Base-by-base conservation (phyloP, 2,329 filamentous ascomycete genomes). In the Penicillium sclerotiorum region DNA sequence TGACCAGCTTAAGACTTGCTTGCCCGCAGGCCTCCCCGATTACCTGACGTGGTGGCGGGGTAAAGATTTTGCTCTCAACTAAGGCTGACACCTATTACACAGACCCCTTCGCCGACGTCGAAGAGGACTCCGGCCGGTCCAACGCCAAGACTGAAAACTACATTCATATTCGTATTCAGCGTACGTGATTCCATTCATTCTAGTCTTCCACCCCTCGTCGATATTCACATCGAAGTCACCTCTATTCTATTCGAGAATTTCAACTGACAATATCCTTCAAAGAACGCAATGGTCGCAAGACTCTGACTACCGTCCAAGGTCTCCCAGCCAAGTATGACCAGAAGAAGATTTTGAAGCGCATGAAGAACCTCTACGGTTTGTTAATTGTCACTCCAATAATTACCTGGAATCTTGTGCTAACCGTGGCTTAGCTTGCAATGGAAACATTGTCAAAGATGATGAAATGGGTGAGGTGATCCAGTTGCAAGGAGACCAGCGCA, bases 31-130 rank as follows among this genome's bases (percentile, higher is more conserved):
- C n/a, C n/a, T n/a, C n/a, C n/a, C n/a, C n/a, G n/a, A n/a, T n/a
- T n/a, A n/a, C 30, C 27, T 11, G 36, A 11, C 20, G 53, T 48
- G 44, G 49, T 59, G 59, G 71, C 68, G 71, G 70, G 71, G 71
- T 72, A 72, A 55, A 56, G 40, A 61, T 64, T 51, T 58, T 53
- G 50, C 59, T 56, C 58, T 57, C 60, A 56, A 56, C 58, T 60
- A 47, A 64, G 55, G 62, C 68, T 71, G 61, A 72, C 68, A 64
- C 55, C 59, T 52, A 56, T 54, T 56, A 56, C 53, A 66, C 72
- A 96, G 94, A 99, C 88, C 94, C 94, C 88, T 99, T 99, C 90
- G 94, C 94, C 88, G 94, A 97, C 90, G 94, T 92, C 86, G 94
- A 96, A 90, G 93, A 96, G 87, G 92, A 95, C 78, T 91, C 88